Base-by-base conservation (phyloP, 257 asterid species). In the Ligustrum vulgare region DNA sequence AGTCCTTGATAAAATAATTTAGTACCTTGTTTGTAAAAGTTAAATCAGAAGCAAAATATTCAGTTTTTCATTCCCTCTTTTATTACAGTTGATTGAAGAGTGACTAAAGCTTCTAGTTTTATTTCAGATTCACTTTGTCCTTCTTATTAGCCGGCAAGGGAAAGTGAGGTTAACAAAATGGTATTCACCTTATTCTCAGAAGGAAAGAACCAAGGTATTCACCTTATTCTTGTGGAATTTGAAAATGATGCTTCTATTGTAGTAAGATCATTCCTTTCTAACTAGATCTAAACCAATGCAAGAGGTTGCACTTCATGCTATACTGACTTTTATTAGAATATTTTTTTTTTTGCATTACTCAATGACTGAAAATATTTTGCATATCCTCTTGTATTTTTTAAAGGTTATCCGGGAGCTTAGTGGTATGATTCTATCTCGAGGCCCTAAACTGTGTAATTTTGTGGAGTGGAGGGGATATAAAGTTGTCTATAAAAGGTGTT, bases 381-480 rank as follows among this genome's bases (percentile, higher is more conserved):
- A 69, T 65, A 20, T 69, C n/a, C n/a, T 62, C 8, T 56, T 13
- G 4, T 63, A 36, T 35, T 6, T 71, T 73, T 64, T 73, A 37
- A 72, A 95, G 98, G 94, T 91, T 71, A 91, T 95, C 75, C 91
- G 97, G 65, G 98, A 95, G 86, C 96, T 95, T 74, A 91, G 99
- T 75, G 96, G 99, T 67, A 77, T 83, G 86, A 93, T 93, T 77
- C 96, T 95, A 67, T 71, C 72, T 67, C 93, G 98, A 33, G 98
- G 94, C 22, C 98, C 97, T 39, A 93, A 95, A 86, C 87, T 95
- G 58, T 93, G 97, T 79, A 95, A 95, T 89, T 95, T 95, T 85
- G 98, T 95, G 37, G 99, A 95, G 77, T 93, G 99, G 99, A 95
- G 97, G 71, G 98, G 99, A 77, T 95, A 83, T 79, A 95, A 93